Evolutionary conservation across 805 yeast genomes (phyloP), one percentile per base, ranked within the genome.

Genomic region (Candida awuae): DNA sequence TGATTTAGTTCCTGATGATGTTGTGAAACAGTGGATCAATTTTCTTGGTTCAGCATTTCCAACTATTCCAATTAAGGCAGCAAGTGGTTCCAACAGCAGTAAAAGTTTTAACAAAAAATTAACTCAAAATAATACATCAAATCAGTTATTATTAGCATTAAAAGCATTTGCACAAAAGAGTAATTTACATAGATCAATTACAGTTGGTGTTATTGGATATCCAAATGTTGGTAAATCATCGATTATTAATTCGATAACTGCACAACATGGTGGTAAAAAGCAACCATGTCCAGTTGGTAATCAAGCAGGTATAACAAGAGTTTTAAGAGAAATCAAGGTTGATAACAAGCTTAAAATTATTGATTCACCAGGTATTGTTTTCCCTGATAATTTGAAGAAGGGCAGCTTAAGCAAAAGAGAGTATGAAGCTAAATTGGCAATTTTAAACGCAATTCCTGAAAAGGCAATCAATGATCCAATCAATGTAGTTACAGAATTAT

Each of bases 151-250:
- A 49, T 82, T 80, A 46, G 78, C 95, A 10, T 74, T 90, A 52
- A 90, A 90, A 63, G 71, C 86, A 34, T 92, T 81, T 58, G 88
- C 97, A 16, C 71, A 74, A 47, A 82, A 83, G 61, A 74, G 87
- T 17, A 84, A 87, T 56, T 70, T 88, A 53, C 88, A 88, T 57
- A 78, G 97, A 59, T 77, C 95, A 12, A 81, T 88, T 41, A 74
- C 85, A 32, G 97, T 86, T 33, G 97, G 98, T 59, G 95, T 90
- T 30, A 84, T 90, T 49, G 98, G 98, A 14, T 90, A 87, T 65
- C 98, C 98, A 36, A 90, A 90, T 59, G 97, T 90, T 38, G 97
- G 97, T 54, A 88, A 88, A 60, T 87, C 96, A 3, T 85, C 96
- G 15, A 82, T 92, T 42, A 92, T 90, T 56, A 90, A 90, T 61